Percentiles rank a stretch among this genome's conserved stretches.
Evolutionary conservation across 345 rosid species (phyloP).

Genomic region (Gossypium raimondii): DNA sequence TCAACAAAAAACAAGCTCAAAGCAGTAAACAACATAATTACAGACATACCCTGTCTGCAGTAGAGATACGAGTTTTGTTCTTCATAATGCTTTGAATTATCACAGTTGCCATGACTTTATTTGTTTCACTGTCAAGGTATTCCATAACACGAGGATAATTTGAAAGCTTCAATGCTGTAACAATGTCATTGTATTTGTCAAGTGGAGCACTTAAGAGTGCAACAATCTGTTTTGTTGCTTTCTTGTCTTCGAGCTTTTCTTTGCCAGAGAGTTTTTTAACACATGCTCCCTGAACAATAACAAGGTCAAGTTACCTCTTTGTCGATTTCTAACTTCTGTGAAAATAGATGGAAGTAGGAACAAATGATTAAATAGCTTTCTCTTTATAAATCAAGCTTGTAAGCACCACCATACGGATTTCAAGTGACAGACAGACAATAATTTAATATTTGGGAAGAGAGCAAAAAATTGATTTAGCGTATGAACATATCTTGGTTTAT

Average conservation of each 20-base stretch:
- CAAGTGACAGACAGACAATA: not conserved
- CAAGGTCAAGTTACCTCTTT: constrained; percentile 2
- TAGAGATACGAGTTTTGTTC: constrained; percentile 71
- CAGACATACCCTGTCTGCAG: constrained; percentile 65
- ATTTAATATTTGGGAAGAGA: constrained; percentile 1
- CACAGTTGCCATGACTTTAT: constrained; percentile 89
- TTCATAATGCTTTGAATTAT: constrained; percentile 95
- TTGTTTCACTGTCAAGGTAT: constrained; percentile 82
- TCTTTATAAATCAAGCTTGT: not conserved
- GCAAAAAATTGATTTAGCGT: not conserved
- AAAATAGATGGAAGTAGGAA: constrained; percentile 4
- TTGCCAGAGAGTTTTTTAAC: constrained; percentile 65
- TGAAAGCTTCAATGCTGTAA: constrained; percentile 80
- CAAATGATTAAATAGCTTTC: not conserved
- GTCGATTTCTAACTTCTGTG: not conserved
- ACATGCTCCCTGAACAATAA: constrained; percentile 78
- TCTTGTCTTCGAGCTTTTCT: constrained; percentile 79
- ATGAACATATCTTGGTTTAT: not conserved
- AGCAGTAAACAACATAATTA: constrained; percentile 13
- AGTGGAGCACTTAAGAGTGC: constrained; percentile 94
- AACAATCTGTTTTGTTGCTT: constrained; percentile 89
- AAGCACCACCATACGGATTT: not conserved
- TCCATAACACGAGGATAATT: constrained; percentile 87
- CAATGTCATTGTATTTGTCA: constrained; percentile 92
- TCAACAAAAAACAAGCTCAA: constrained; percentile 9